Evolutionary conservation across 2,329 filamentous ascomycete genomes (phyloP), one percentile per base, ranked within the genome.

Genomic region (Chaetomiaceae sp.): DNA sequence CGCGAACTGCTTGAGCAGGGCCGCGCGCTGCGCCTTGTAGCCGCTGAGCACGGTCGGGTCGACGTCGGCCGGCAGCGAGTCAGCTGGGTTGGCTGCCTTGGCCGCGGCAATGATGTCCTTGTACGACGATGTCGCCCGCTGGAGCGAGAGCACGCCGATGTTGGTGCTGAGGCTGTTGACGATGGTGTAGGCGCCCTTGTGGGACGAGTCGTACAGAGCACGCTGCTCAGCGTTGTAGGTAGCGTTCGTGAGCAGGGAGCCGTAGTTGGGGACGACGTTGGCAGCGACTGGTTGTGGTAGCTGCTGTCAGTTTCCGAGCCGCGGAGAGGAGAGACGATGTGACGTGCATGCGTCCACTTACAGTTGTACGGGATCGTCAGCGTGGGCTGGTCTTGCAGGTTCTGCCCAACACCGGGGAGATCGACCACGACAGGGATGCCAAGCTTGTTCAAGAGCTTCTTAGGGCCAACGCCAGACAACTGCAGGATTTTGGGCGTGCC

Each of bases 321-420:
- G 1, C n/a, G 15, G 6, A 17, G 14, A 17, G 55, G 48, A 54
- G 6, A n/a, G 17, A 15, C 53, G 48, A 53, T 17, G n/a, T n/a
- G n/a, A n/a, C n/a, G n/a, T n/a, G n/a, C n/a, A n/a, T n/a, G 32
- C 4, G 6, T 29, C 18, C 27, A 52, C 55, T 41, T 55, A 62
- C 45, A 33, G 49, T 47, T 37, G 56, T 40, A 42, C 47, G 48
- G 45, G 6, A 53, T 33, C 5, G 45, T 52, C 20, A 63, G 37
- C 33, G 57, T 59, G 26, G 55, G 52, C 29, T 71, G 68, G 38
- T 72, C 69, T 22, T 71, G 67, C 19, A 72, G 61, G 50, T 72
- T 72, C 37, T 69, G 61, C 3, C 74, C 75, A 1, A 78, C 74
- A 0, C 68, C 71, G 0, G 73, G 70, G 0, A 72, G 62, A 40